Evolutionary conservation across 495 filamentous ascomycete species (phyloP).

Genomic region (Elaphomyces granulatus): DNA sequence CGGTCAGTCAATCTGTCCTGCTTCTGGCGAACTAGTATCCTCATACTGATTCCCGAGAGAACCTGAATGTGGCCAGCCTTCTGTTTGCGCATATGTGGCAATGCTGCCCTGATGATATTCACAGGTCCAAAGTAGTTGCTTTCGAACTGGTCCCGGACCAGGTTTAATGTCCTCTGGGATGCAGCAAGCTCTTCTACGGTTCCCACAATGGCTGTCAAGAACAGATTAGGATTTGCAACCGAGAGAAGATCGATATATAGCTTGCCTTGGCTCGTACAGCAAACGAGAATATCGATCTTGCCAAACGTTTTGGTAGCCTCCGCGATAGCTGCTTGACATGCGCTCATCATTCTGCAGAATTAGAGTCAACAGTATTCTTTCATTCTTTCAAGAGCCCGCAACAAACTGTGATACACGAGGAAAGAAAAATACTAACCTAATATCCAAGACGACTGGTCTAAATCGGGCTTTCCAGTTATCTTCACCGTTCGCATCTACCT

Average conservation of each 20-base stretch:
- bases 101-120: constrained; percentile 82
- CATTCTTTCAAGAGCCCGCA: no score
- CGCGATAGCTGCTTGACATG: constrained; percentile 71
- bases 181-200: constrained; percentile 82
- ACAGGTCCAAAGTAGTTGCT: constrained; percentile 87
- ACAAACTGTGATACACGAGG: not conserved
- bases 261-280: constrained; percentile 71
- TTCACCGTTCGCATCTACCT: constrained; percentile 51
- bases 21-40: no score
- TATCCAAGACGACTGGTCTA: constrained; percentile 34
- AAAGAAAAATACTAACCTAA: constrained; percentile 24
- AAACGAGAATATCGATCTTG: constrained; percentile 74
- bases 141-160: constrained; percentile 86
- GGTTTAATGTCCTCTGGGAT: constrained; percentile 52
- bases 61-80: constrained; percentile 80
- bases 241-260: not conserved
- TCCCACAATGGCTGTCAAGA: constrained; percentile 56
- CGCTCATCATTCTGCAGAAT: constrained; percentile 27
- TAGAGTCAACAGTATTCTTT: constrained; percentile 6
- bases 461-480: constrained; percentile 32
- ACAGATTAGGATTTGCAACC: not conserved
- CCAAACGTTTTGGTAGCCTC: constrained; percentile 75
- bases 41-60: constrained; percentile 65
- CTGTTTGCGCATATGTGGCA: constrained; percentile 66
- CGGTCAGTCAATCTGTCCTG: no score